Evolutionary conservation across 768 basidiomycete genomes (phyloP), one percentile per base, ranked within the genome.

Genomic region (Polyporus arcularius): DNA sequence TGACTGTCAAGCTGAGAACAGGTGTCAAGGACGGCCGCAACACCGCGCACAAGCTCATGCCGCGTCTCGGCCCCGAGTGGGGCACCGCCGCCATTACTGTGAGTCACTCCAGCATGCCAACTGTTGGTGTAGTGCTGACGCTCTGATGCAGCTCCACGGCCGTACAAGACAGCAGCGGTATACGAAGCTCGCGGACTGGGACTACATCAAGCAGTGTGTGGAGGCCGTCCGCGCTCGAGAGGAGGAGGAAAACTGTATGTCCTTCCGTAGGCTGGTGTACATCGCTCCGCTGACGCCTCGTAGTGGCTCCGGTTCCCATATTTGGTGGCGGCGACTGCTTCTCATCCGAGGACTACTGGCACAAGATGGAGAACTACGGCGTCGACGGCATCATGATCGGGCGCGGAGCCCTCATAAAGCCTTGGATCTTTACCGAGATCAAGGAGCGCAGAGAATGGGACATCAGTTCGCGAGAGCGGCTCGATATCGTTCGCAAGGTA

Each of bases 321-420:
- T 96, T 98, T 64, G 97, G 97, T 8, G 94, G 94, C 30, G 97
- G 97, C 0, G 97, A 99, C 71, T 92, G 90, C 65, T 99, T 91
- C 78, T 96, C 94, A 3, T 85, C 91, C 5, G 79, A 89, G 59
- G 88, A 85, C 59, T 96, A 96, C 72, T 91, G 90, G 85, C 74
- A 83, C 15, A 84, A 84, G 47, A 82, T 95, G 32, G 86, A 93
- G 46, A 72, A 77, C n/a, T 86, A 83, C 30, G 93, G 93, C 4
- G 94, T 97, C 0, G 96, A 98, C 70, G 95, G 96, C 5, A 80
- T 98, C 46, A 98, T 99, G 97, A 82, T 98, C 39, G 97, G 88
- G 1, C 81, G 97, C 21, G 97, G 97, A 0, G 96, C 95, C 0
- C 77, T 98, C 51, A 97, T 98, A 74, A 99, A 99, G 74, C 92